These are phyloP conservation scores for Terana coerulea DNA, from an alignment of 768 basidiomycete genomes.

Conservation along the genomic window DNA sequence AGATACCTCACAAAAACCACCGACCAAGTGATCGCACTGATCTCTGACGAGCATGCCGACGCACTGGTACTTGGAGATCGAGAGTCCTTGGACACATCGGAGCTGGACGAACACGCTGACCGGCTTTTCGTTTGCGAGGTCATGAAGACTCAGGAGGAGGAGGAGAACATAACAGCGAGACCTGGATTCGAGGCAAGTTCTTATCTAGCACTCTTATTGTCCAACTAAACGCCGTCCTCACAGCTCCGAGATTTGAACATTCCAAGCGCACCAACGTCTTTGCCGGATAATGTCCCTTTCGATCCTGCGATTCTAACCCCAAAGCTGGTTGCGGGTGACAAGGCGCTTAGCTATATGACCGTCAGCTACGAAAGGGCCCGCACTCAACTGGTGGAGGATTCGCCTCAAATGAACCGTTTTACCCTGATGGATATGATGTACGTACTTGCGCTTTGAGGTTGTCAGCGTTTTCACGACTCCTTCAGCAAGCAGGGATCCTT, in stretches of 20 bases:
- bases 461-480: background rate
- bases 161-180: constrained; percentile 41
- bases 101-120: no score
- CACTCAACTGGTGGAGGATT: background rate
- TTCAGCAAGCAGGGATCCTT: background rate
- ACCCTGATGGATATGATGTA: constrained; percentile 5
- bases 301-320: background rate
- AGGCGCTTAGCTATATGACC: background rate
- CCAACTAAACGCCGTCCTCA: no score
- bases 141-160: constrained; percentile 49
- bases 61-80: constrained; percentile 42
- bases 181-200: constrained; percentile 52
- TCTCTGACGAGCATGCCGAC: constrained; percentile 45
- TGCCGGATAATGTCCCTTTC: background rate
- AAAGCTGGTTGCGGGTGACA: constrained; percentile 10
- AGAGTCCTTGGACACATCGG: constrained; percentile 22
- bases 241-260: no score
- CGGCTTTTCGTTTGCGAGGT: constrained; percentile 54
- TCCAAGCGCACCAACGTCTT: no score
- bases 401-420: background rate
- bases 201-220: no score
- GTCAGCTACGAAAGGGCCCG: background rate
- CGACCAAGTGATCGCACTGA: constrained; percentile 49
- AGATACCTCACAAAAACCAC: constrained; percentile 60
- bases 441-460: no score